A percentile compares a stretch with the other conserved stretches of the same genome.
Evolutionary conservation across 2,329 filamentous ascomycete genomes (phyloP).

Genomic region (Ophiostoma montium): DNA sequence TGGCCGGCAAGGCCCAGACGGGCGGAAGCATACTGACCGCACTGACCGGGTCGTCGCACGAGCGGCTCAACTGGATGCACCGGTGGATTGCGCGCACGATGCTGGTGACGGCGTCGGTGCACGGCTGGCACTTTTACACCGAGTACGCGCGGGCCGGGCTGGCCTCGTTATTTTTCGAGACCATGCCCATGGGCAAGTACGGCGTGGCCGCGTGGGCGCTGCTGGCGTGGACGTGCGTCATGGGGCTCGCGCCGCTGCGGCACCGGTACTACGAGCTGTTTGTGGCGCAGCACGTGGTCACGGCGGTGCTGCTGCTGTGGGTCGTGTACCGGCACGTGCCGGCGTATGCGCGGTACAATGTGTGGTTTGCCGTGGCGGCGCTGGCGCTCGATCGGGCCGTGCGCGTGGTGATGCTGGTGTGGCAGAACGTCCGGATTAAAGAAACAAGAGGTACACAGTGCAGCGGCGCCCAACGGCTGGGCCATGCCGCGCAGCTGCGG

Average conservation of each 20-base stretch:
- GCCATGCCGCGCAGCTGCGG: conserved; percentile 35
- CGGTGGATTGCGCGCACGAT: conserved; percentile 58
- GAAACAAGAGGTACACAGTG: conserved; percentile 27
- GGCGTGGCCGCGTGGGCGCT: conserved; percentile 54
- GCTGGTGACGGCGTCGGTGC: conserved; percentile 52
- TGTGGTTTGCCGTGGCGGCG: conserved; percentile 52
- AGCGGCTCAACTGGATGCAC: conserved; percentile 60
- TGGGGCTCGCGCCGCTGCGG: conserved; percentile 48
- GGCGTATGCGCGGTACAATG: conserved; percentile 39
- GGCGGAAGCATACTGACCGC: conserved; percentile 41
- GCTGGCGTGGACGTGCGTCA: conserved; percentile 50
- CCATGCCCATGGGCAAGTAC: conserved; percentile 52
- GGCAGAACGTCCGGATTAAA: conserved; percentile 36
- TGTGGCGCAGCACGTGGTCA: conserved; percentile 50
- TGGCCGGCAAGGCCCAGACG: conserved; percentile 44
- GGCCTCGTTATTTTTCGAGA: conserved; percentile 40
- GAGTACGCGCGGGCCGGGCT: conserved; percentile 49
- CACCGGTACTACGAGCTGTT: conserved; percentile 57
- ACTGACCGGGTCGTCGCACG: conserved; percentile 49
- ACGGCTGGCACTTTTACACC: conserved; percentile 55
- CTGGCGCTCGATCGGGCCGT: conserved; percentile 48
- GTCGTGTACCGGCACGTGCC: conserved; percentile 51
- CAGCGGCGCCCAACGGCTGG: conserved; percentile 33
- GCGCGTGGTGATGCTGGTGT: conserved; percentile 32
- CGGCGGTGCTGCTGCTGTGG: conserved; percentile 47